A percentile compares a stretch with the other conserved stretches of the same genome.
phyloP scores from a whole-genome alignment of 345 rosid genomes.

The Arabidopsis thaliana region TAIR10.1 NC_003070.9:9247001-9247500 shows the following conservation, averaged over 20 bases:
- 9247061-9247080: not conserved
- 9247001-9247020: not conserved
- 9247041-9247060: not conserved
- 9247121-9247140: conserved; percentile 16
- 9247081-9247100: conserved; percentile 27
- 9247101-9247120: not conserved
- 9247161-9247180: conserved; percentile 73
- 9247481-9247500: not conserved
- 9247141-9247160: conserved; percentile 32
- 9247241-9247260: conserved; percentile 69
- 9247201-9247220: conserved; percentile 72
- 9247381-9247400: not conserved
- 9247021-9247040: not conserved
- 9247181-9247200: conserved; percentile 70
- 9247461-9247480: conserved; percentile 1
- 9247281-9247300: conserved; percentile 57
- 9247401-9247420: not conserved
- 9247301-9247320: conserved; percentile 8
- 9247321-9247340: conserved; percentile 3
- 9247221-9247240: conserved; percentile 76
- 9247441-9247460: not conserved
- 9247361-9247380: not conserved
- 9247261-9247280: conserved; percentile 61
- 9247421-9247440: conserved; percentile 9
- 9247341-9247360: conserved; percentile 15